These are phyloP conservation scores for Botrytis byssoidea DNA, from an alignment of 2,329 filamentous ascomycete genomes.

Conservation along the genomic window DNA sequence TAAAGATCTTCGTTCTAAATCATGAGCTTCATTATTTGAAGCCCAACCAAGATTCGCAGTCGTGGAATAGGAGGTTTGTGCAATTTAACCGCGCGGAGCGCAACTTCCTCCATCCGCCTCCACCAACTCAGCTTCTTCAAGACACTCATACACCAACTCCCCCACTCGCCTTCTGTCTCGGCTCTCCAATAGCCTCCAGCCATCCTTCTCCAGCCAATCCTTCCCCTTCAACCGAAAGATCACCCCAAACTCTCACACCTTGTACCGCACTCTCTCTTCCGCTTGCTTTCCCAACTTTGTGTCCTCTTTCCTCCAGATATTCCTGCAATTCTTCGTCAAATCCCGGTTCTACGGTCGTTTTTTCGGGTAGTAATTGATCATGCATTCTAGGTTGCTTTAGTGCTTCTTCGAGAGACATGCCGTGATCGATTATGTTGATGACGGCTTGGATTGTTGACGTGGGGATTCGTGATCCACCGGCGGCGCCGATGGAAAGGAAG, in stretches of 20 bases:
- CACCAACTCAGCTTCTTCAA: neutral
- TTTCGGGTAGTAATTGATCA: slow-evolving; percentile 77
- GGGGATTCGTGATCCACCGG: slow-evolving; percentile 81
- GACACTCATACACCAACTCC: slow-evolving; percentile 16
- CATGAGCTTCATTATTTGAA: neutral
- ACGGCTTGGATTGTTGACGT: slow-evolving; percentile 73
- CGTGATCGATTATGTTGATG: slow-evolving; percentile 68
- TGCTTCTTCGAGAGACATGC: slow-evolving; percentile 58
- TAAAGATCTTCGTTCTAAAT: neutral
- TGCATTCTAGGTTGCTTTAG: slow-evolving; percentile 69
- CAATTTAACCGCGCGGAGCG: slow-evolving; percentile 13
- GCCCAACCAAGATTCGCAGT: neutral
- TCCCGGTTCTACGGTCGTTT: slow-evolving; percentile 62
- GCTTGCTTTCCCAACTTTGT: slow-evolving; percentile 69
- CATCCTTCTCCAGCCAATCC: slow-evolving; percentile 75
- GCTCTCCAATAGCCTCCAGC: slow-evolving; percentile 77
- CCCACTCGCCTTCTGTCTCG: slow-evolving; percentile 62
- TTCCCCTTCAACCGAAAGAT: slow-evolving; percentile 71
- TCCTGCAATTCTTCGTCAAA: slow-evolving; percentile 65
- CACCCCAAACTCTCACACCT: slow-evolving; percentile 61
- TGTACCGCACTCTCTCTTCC: slow-evolving; percentile 68
- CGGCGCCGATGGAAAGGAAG: slow-evolving; percentile 69
- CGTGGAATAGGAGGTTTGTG: neutral
- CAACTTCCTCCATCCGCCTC: neutral
- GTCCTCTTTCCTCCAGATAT: slow-evolving; percentile 62